A percentile compares a stretch with the other conserved stretches of the same genome.
Conservation (phyloP, 768 basidiomycete genomes). For the Lyophyllum decastes region DNA sequence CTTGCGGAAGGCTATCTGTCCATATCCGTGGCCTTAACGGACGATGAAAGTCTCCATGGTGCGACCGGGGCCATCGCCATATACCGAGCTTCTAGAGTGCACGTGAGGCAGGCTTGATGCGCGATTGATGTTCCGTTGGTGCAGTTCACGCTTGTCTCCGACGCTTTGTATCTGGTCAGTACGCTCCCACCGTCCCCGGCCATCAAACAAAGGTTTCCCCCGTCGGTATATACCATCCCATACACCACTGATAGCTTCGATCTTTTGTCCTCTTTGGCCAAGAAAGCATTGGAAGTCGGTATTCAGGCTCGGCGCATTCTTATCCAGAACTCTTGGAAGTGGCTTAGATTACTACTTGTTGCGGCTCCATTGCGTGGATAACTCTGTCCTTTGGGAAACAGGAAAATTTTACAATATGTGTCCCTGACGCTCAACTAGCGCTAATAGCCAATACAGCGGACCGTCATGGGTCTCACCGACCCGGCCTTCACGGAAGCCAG, state of each 20-base stretch:
- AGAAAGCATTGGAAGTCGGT: too few species aligned
- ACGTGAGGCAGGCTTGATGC: background rate
- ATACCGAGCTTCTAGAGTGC: background rate
- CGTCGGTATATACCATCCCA: background rate
- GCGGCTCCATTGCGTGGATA: too few species aligned
- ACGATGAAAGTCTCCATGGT: background rate
- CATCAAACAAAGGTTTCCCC: background rate
- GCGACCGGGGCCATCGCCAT: background rate
- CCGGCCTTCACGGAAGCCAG: background rate
- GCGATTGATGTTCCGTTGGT: background rate
- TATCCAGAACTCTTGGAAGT: too few species aligned
- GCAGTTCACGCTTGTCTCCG: background rate
- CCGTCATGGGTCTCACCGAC: background rate
- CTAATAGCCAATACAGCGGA: background rate
- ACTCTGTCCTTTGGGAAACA: too few species aligned
- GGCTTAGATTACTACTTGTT: too few species aligned
- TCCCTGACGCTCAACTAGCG: background rate
- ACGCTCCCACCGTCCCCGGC: background rate
- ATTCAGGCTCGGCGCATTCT: background rate
- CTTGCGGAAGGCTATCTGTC: background rate
- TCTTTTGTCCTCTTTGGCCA: background rate
- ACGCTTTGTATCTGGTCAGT: background rate
- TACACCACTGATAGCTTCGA: background rate
- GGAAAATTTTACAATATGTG: background rate
- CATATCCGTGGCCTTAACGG: background rate